A percentile compares a stretch with the other conserved stretches of the same genome.
Evolutionary conservation across 2,329 filamentous ascomycete species (phyloP).

Genomic region (Pseudogymnoascus sp.): DNA sequence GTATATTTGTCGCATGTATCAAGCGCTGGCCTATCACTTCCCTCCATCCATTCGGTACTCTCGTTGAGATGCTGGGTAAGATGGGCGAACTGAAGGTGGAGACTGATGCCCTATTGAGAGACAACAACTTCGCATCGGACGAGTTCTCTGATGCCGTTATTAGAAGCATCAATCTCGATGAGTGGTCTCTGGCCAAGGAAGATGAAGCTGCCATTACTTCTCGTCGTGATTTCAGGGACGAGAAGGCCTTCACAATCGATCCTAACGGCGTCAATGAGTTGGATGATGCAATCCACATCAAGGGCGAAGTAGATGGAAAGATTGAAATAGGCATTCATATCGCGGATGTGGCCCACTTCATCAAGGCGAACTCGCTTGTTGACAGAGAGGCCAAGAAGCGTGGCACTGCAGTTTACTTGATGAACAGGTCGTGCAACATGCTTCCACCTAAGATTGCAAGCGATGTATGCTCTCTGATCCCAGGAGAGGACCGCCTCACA

Average conservation of each 20-base stretch:
- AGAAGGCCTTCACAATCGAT: constrained; percentile 87
- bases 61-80: constrained; percentile 92
- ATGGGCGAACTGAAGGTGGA: constrained; percentile 98
- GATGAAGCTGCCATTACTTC: constrained; percentile 64
- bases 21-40: constrained; percentile 99
- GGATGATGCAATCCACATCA: constrained; percentile 89
- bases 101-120: constrained; percentile 89
- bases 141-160: constrained; percentile 96
- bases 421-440: constrained; percentile 80
- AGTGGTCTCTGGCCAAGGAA: constrained; percentile 83
- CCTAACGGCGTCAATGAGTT: constrained; percentile 81
- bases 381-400: constrained; percentile 98
- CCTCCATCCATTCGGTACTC: constrained; percentile 95
- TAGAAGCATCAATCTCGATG: constrained; percentile 83
- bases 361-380: constrained; percentile 90
- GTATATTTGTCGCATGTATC: constrained; percentile 98
- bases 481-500: constrained; percentile 82
- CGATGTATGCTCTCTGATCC: constrained; percentile 80
- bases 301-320: constrained; percentile 72
- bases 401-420: constrained; percentile 88
- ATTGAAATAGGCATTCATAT: constrained; percentile 95
- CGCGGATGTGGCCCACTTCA: constrained; percentile 90
- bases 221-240: constrained; percentile 83
- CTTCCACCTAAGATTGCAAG: constrained; percentile 78
- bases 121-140: constrained; percentile 98